Evolutionary conservation across 345 rosid species (phyloP), one percentile per base, ranked within the genome.

Genomic region (Fremontodendron californicum): DNA sequence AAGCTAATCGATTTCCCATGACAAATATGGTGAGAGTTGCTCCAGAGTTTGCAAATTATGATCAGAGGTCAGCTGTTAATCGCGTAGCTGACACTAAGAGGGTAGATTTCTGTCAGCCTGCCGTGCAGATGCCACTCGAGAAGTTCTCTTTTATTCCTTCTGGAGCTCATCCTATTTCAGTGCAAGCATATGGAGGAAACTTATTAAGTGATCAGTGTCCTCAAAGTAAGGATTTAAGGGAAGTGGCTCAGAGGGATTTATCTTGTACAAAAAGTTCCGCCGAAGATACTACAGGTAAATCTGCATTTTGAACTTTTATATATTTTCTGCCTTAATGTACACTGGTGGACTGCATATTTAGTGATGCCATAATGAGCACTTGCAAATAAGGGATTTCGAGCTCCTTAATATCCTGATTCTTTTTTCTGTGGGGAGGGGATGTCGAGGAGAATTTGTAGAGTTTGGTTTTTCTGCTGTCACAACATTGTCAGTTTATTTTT

Each of bases 171-270:
- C 55, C 81, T 1, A 68, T 77, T 75, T 66, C 78, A 35, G 79
- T 74, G 61, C 87, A 73, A 77, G 83, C 75, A 64, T 48, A 45
- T 79, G 85, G 87, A 40, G 81, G 84, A 52, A 80, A 57, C 81
- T 51, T 69, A 29, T 76, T 78, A 54, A 46, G 78, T 40, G 87
- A 87, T 78, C 82, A 82, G 52, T 84, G 76, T 49, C 73, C 90
- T 70, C 91, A 89, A 80, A 82, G 87, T 81, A 91, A 73, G 79
- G 95, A 90, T 77, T 78, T 84, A 82, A 78, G 74, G 74, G 91
- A 90, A 62, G 74, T 81, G 40, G 80, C 65, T 71, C 78, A 43
- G 54, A 58, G 52, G 21, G 84, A 81, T 13, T 39, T 75, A 52
- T 69, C 80, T 19, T 77, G 82, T 73, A 16, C 80, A 57, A 73